phyloP scores from a whole-genome alignment of 177 flowering plant species.

The Vitis hybrid region DNA sequence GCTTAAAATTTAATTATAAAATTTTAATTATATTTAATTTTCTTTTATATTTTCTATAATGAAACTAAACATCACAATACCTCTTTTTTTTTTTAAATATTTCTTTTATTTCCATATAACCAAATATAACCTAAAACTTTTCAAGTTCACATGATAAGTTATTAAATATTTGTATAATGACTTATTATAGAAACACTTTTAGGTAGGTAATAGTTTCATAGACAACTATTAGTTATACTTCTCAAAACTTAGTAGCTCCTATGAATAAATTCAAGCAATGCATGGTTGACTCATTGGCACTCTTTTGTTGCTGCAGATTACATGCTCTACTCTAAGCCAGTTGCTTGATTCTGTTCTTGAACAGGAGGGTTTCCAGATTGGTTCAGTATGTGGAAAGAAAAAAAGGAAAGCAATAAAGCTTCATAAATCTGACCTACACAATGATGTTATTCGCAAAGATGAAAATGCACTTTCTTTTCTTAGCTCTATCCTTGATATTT shows the following conservation, averaged over 20 bases:
- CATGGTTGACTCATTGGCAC: neutral
- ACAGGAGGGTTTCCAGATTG: slow-evolving; percentile 14
- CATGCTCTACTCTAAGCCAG: slow-evolving; percentile 36
- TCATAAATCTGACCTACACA: slow-evolving; percentile 11
- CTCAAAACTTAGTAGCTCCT: neutral
- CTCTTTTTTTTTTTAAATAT: no score
- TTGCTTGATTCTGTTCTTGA: slow-evolving; percentile 43
- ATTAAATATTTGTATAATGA: no score
- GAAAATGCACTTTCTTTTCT: slow-evolving; percentile 35
- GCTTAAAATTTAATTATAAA: no score
- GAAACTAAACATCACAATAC: no score
- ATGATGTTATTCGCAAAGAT: slow-evolving; percentile 25
- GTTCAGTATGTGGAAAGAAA: slow-evolving; percentile 38
- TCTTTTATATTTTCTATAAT: no score
- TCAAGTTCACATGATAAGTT: no score
- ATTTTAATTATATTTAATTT: no score
- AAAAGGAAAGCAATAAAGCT: slow-evolving; percentile 39
- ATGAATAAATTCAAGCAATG: neutral
- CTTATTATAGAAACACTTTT: no score
- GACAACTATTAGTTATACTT: no score
- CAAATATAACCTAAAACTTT: no score
- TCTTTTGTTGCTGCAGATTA: slow-evolving; percentile 44
- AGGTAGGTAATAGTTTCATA: no score
- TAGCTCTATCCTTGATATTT: slow-evolving; percentile 75
- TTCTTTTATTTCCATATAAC: no score